phyloP scores from a whole-genome alignment of 495 filamentous ascomycete genomes.

The Lasiosphaeriaceae sp. region DNA sequence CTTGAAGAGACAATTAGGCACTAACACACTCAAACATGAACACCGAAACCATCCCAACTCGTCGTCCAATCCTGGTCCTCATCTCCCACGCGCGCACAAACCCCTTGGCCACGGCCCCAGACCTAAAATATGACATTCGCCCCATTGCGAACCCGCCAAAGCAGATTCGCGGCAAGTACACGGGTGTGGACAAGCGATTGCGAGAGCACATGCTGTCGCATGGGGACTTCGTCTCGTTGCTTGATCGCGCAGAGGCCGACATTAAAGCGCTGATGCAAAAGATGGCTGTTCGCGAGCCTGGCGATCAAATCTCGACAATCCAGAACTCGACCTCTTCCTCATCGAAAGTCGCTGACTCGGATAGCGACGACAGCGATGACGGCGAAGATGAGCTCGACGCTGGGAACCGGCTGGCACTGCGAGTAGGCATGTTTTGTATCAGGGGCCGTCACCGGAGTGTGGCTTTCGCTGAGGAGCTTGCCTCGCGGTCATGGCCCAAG shows the following conservation, averaged over 20 bases:
- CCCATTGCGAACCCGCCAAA: background rate
- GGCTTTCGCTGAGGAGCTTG: background rate
- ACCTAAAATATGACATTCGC: background rate
- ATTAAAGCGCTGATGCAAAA: background rate
- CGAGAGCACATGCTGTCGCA: background rate
- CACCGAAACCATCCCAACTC: no score
- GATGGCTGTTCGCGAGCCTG: background rate
- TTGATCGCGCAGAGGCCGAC: background rate
- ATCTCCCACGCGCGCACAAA: background rate
- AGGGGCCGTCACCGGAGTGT: background rate
- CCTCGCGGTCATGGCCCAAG: background rate
- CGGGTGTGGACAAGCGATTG: background rate
- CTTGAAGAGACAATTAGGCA: no score
- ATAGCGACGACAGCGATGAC: background rate
- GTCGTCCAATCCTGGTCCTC: background rate
- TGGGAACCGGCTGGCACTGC: background rate
- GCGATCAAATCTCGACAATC: background rate
- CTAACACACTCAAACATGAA: no score
- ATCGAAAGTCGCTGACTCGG: background rate
- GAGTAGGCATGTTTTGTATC: background rate
- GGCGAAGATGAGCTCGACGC: background rate
- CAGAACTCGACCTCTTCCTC: no score
- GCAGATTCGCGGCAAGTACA: background rate
- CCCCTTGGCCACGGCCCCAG: background rate
- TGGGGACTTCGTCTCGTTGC: background rate